Conservation (phyloP, 768 basidiomycete genomes). For the Mycena rebaudengoi region DNA sequence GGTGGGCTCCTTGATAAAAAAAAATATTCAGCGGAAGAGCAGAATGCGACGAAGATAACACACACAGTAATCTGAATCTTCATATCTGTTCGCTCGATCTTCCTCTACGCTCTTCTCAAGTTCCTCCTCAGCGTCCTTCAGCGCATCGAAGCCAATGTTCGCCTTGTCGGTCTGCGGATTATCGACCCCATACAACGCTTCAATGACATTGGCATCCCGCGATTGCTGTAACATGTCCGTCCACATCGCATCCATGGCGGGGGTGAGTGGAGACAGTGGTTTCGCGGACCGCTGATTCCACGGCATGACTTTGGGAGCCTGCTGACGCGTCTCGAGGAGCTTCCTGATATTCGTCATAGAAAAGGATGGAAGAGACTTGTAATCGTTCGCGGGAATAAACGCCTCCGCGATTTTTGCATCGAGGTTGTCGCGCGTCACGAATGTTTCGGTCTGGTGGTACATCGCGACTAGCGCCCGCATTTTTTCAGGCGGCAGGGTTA, state of each 20-base stretch:
- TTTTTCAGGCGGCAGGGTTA: slow-evolving; percentile 60
- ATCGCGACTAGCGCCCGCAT: slow-evolving; percentile 79
- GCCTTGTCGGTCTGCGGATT: slow-evolving; percentile 27
- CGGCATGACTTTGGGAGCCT: slow-evolving; percentile 48
- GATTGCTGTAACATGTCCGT: slow-evolving; percentile 28
- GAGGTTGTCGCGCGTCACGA: slow-evolving; percentile 78
- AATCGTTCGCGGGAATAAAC: slow-evolving; percentile 47
- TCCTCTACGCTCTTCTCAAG: slow-evolving; percentile 28
- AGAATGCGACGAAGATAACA: neutral
- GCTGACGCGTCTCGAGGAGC: slow-evolving; percentile 32
- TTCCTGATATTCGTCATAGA: slow-evolving; percentile 27
- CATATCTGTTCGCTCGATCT: slow-evolving; percentile 32
- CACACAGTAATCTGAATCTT: slow-evolving; percentile 16
- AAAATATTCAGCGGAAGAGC: neutral
- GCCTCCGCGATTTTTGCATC: slow-evolving; percentile 69
- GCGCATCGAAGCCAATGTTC: slow-evolving; percentile 55
- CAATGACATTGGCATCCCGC: slow-evolving; percentile 55
- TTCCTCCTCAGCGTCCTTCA: slow-evolving; percentile 46
- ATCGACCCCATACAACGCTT: slow-evolving; percentile 63
- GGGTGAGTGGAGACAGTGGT: too few relatives aligned
- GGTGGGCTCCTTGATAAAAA: neutral
- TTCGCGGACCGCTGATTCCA: slow-evolving; percentile 44
- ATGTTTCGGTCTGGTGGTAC: slow-evolving; percentile 78
- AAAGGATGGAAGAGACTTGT: neutral
- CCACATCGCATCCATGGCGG: too few relatives aligned